Base-by-base conservation (phyloP, 2,329 filamentous ascomycete genomes). In the Venturia carpophila region DNA sequence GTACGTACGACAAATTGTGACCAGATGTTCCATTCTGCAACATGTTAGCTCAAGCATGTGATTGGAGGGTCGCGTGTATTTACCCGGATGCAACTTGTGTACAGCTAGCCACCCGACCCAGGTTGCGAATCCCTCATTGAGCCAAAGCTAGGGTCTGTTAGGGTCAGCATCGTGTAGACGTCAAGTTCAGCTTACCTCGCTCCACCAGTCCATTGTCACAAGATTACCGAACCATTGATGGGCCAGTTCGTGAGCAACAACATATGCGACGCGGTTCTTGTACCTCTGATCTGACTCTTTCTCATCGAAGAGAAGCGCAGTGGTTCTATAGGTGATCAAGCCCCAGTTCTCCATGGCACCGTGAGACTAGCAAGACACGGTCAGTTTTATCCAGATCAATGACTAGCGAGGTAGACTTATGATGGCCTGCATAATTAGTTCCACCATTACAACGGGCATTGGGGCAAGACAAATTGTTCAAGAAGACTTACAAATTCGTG, bases 151-250 rank as follows among this genome's bases (percentile, higher is more conserved):
- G 21, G 21, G 6, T 27, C 27, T 52, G 47, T 52, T 19, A 52
- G 47, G 9, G 7, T 27, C 27, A 21, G 3, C n/a, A 34, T 3
- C 30, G 30, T 34, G 30, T 34, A 34, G 30, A 34, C 30, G 30
- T 6, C 6, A 34, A 6, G 30, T 34, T 34, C 1, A 27, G 9
- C 24, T 52, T 27, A 83, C 78, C 30, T 95, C 90, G 73, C 88
- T 91, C 91, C 90, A 94, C 91, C 92, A 96, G 75, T 96, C 91
- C 92, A 96, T 96, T 6, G 92, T 96, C 55, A 96, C 92, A 13
- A 96, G 83, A 75, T 96, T 95, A 45, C 92, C 92, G 71, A 96
- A 96, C 92, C 92, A 96, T 78, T 96, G 92, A 73, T 96, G 92
- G 65, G 92, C 94, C 68, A 99, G 83, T 76, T 99, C 94, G 77